Evolutionary conservation across 768 basidiomycete species (phyloP), one percentile per base, ranked within the genome.

Genomic region (Lyophyllum semitale): DNA sequence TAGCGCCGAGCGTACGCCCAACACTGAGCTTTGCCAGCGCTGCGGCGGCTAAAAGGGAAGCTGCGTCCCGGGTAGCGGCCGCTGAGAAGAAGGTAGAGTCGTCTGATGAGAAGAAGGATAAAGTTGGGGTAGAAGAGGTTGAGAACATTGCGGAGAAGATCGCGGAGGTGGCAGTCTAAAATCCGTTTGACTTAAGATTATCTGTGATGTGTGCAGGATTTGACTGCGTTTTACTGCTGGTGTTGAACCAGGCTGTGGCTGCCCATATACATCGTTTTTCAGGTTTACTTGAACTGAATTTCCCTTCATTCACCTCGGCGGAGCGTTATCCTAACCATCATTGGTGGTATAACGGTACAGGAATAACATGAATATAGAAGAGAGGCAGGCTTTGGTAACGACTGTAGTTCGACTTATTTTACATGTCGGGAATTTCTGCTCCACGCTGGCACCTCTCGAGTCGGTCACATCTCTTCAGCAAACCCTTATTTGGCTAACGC

Each of bases 1-100:
- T 75, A 37, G 61, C 73, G 17, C 77, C 84, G 2, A 85, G 72
- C 45, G 83, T 93, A 13, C 79, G 90, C 51, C 87, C 91, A 0
- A 77, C 81, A 4, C 76, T 94, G 60, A 93, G 91, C 66, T 95
- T 95, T 62, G 92, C 93, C 0, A 87, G 78, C 51, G 93, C 87
- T 33, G 89, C 89, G 1, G 93, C 87, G 35, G 89, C 89, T 1
- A 78, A 82, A 15, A 79, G 75, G 66, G 81, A 77, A 62, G 77
- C 77, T 23, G 63, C 61, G 8, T 62, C 57, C 20, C 4, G 11
- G n/a, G 26, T 15, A 25, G 35, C 48, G 26, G 35, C 55, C 18
- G 59, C 54, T 38, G 64, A 59, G 26, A 63, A 55, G 13, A 62
- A 29, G 44, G 55, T 40, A 32, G 52, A 53, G 35, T 11, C 37